Percentiles rank a stretch among this genome's conserved stretches.
Evolutionary conservation across 2,329 filamentous ascomycete species (phyloP).

Genomic region (Botrytis fabae): DNA sequence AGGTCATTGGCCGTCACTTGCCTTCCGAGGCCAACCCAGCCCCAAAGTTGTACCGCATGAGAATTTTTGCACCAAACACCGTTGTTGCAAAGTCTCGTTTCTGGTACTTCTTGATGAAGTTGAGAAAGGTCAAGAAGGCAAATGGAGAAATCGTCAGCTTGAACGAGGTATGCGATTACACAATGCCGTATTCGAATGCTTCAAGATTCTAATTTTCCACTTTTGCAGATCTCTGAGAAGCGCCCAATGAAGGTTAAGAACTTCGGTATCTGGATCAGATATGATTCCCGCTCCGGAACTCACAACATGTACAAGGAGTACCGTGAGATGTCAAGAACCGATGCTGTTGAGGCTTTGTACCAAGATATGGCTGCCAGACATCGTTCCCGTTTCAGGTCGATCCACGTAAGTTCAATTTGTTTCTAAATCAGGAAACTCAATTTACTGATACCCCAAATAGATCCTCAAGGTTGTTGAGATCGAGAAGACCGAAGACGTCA

Average conservation of each 20-base stretch:
- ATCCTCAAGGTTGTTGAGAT: conserved; percentile 98
- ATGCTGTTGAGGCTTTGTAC: conserved; percentile 96
- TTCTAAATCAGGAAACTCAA: not conserved
- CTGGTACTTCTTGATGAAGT: conserved; percentile 99
- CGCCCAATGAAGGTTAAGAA: conserved; percentile 99
- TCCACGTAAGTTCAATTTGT: conserved; percentile 73
- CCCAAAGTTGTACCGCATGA: conserved; percentile 99
- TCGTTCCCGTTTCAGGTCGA: conserved; percentile 95
- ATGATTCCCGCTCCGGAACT: conserved; percentile 98
- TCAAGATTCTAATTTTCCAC: conserved; percentile 27
- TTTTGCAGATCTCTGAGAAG: conserved; percentile 88
- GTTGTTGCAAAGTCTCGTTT: conserved; percentile 99
- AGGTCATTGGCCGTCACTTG: conserved; percentile 99
- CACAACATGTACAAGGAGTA: conserved; percentile 99
- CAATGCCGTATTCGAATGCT: conserved; percentile 11
- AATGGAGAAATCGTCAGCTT: conserved; percentile 98
- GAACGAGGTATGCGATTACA: conserved; percentile 74
- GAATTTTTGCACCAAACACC: conserved; percentile 97
- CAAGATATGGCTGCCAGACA: conserved; percentile 99
- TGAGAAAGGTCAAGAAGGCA: conserved; percentile 99
- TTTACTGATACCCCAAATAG: conserved; percentile 49
- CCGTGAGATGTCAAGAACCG: conserved; percentile 95
- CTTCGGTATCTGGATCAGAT: conserved; percentile 99
- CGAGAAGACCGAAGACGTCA: conserved; percentile 90
- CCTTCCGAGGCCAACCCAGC: conserved; percentile 96